Evolutionary conservation across 768 basidiomycete species (phyloP).

Genomic region (Paxillus ammoniavirescens): DNA sequence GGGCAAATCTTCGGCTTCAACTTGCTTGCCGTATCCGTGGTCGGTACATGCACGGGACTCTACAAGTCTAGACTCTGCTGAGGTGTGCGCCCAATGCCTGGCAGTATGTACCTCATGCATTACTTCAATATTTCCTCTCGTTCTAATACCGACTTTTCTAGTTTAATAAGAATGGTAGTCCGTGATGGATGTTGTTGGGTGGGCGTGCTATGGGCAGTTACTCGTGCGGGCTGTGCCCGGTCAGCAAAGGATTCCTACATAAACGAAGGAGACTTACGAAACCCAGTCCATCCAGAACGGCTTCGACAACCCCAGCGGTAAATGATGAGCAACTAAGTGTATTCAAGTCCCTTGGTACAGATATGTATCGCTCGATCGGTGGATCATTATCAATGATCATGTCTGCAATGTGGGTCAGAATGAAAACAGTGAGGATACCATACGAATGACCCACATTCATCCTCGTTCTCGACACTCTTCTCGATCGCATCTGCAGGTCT

Average conservation of each 20-base stretch:
- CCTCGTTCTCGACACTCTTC: constrained; percentile 93
- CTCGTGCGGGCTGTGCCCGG: constrained; percentile 78
- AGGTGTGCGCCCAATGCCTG: neutral
- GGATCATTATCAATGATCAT: constrained; percentile 99
- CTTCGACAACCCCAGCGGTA: constrained; percentile 96
- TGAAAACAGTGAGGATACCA: neutral
- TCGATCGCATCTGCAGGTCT: constrained; percentile 94
- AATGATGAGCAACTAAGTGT: constrained; percentile 96
- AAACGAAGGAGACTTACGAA: constrained; percentile 62
- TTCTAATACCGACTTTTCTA: constrained; percentile 90
- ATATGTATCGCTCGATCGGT: constrained; percentile 85
- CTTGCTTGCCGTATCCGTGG: too few relatives aligned
- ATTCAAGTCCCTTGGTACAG: constrained; percentile 92
- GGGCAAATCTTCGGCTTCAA: too few relatives aligned
- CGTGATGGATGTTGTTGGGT: constrained; percentile 76
- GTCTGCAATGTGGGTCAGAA: constrained; percentile 46
- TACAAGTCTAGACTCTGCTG: too few relatives aligned
- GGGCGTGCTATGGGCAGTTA: constrained; percentile 93
- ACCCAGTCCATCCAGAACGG: constrained; percentile 89
- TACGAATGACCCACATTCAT: constrained; percentile 70
- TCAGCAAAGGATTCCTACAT: constrained; percentile 10
- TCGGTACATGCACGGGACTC: too few relatives aligned
- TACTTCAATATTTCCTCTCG: constrained; percentile 89
- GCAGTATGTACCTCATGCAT: constrained; percentile 6
- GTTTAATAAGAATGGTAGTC: constrained; percentile 96